Evolutionary conservation across 2,329 filamentous ascomycete species (phyloP), one percentile per base, ranked within the genome.

Genomic region (Ilyonectria robusta): DNA sequence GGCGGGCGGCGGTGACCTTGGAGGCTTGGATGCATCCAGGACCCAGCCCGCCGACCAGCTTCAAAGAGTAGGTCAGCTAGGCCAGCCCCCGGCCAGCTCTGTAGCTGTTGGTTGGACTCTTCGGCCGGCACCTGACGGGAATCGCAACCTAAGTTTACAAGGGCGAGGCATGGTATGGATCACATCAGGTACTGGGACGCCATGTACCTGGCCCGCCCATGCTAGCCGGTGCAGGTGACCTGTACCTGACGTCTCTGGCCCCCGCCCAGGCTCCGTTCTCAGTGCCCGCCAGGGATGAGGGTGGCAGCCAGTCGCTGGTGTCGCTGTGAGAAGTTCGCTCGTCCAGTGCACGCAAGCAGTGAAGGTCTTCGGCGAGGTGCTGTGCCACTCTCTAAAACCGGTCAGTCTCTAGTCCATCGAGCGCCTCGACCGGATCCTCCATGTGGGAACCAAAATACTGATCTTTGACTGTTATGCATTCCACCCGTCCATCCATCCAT

Each of bases 151-250:
- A 55, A 60, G 65, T 66, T 75, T 73, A 56, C 68, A 73, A 71
- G 72, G 72, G 66, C 53, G 63, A 68, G 59, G 53, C 68, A 58
- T 62, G 59, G 65, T 68, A 76, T 76, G 72, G 70, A 67, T 74
- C 72, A 69, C 62, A 69, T 75, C 72, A 73, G 72, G 74, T 71
- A 76, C 72, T 69, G 51, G 70, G 70, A 69, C 73, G 75, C 76
- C 76, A 74, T 78, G 77, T 78, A 78, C 77, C 78, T 79, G 77
- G 73, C 77, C 75, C 69, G 75, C 72, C 72, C 73, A 70, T 77
- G 75, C 77, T 74, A 75, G 77, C 51, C 64, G 73, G 77, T 67
- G 78, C 77, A 79, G 78, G 77, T 79, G 78, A 79, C 78, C 76
- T 79, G 78, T 80, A 77, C 78, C 78, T 80, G 78, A 76, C 78